Evolutionary conservation across 768 basidiomycete genomes (phyloP).

Genomic region (Macrolepiota dolichaula): DNA sequence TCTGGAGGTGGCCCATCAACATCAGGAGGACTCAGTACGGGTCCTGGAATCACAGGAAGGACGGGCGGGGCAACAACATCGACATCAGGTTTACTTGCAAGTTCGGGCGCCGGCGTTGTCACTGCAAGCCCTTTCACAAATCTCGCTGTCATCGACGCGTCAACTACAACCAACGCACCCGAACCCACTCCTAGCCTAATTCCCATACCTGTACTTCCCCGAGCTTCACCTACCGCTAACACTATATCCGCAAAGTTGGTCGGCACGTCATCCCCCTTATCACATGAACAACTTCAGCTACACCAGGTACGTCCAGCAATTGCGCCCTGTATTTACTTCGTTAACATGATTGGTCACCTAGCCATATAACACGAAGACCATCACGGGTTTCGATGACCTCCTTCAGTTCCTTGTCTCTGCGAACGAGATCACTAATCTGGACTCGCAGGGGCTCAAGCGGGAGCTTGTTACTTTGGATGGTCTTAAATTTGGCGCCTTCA

Average conservation of each 20-base stretch:
- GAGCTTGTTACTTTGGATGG: not conserved
- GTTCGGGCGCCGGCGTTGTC: no score
- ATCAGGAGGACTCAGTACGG: not conserved
- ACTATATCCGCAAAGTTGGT: not conserved
- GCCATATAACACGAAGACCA: not conserved
- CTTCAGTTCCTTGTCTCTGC: not conserved
- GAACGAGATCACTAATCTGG: not conserved
- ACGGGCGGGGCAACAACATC: no score
- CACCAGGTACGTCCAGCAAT: not conserved
- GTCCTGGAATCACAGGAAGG: no score
- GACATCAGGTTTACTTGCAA: not conserved
- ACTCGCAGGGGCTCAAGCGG: no score
- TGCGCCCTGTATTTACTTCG: not conserved
- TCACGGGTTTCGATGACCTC: not conserved
- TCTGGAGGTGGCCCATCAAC: no score
- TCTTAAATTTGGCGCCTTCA: not conserved
- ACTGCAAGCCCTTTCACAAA: not conserved
- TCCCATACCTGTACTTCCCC: not conserved
- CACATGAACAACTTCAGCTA: not conserved
- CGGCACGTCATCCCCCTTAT: not conserved
- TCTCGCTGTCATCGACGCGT: not conserved
- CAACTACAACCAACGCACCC: not conserved
- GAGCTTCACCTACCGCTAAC: not conserved
- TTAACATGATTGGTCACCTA: not conserved
- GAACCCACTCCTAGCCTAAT: not conserved